Conservation (phyloP, 495 filamentous ascomycete species). For the Neurospora sp. region DNA sequence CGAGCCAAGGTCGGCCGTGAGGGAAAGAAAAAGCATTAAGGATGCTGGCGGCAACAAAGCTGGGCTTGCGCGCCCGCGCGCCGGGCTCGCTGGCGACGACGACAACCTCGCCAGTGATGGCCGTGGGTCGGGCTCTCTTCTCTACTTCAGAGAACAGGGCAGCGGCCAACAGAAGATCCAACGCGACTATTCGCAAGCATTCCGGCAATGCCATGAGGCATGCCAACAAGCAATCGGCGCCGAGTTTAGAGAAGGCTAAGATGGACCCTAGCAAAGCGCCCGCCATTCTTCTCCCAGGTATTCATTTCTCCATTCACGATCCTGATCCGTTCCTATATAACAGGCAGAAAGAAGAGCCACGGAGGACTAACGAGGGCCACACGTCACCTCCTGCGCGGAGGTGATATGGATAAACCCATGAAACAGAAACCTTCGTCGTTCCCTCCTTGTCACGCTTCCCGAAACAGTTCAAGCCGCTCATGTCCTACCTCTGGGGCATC, state of each 20-base stretch:
- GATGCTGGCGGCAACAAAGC: neutral
- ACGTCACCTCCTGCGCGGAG: neutral
- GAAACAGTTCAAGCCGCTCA: slow-evolving; percentile 1
- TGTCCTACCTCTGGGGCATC: slow-evolving; percentile 11
- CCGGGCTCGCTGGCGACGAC: slow-evolving; percentile 2
- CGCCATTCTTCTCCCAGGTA: slow-evolving; percentile 3
- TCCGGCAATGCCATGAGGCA: neutral
- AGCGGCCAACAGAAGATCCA: neutral
- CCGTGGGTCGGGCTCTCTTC: neutral
- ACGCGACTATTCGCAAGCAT: neutral
- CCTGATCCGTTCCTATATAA: neutral
- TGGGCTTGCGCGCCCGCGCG: slow-evolving; percentile 6
- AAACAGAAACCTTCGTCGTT: slow-evolving; percentile 17
- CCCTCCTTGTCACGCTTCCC: slow-evolving; percentile 15
- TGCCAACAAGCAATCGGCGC: neutral
- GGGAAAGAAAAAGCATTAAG: neutral
- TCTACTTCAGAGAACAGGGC: neutral
- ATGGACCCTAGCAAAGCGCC: neutral
- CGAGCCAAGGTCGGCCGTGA: neutral
- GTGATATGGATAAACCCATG: neutral
- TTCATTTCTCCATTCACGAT: neutral
- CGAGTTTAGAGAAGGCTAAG: neutral
- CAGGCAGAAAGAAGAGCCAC: neutral
- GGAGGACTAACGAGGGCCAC: neutral
- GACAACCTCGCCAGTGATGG: neutral